Evolutionary conservation across 495 filamentous ascomycete species (phyloP).

Genomic region (Hypoxylon fragiforme): DNA sequence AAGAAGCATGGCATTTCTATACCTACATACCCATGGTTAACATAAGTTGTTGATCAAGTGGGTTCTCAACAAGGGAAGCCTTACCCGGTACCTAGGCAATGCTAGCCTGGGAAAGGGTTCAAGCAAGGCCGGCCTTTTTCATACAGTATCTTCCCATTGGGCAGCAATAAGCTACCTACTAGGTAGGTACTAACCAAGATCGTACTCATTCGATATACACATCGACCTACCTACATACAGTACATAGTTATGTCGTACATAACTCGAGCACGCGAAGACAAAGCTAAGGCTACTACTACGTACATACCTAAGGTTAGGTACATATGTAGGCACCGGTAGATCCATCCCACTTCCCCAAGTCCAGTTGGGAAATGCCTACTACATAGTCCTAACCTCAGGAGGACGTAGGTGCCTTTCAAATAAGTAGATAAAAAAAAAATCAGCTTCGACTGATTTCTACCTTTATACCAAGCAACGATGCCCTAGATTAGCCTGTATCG

Average conservation of each 20-base stretch:
- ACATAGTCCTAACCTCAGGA: not conserved
- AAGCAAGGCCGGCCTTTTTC: constrained; percentile 12
- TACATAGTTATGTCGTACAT: too few species aligned
- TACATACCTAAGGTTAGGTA: too few species aligned
- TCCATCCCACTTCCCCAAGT: constrained; percentile 6
- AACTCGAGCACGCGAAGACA: too few species aligned
- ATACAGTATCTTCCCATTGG: not conserved
- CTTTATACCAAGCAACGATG: constrained; percentile 1
- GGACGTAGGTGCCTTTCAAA: not conserved
- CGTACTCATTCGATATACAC: not conserved
- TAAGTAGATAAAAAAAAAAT: not conserved
- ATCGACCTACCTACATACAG: too few species aligned
- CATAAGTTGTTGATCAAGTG: too few species aligned
- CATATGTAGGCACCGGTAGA: constrained; percentile 1
- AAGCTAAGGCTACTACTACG: too few species aligned
- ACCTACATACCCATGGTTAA: too few species aligned
- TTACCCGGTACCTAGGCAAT: not conserved
- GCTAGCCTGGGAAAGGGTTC: not conserved
- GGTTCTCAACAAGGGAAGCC: constrained; percentile 3
- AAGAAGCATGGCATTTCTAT: not conserved
- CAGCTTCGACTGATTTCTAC: not conserved
- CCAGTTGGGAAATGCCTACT: not conserved
- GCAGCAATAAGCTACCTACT: not conserved
- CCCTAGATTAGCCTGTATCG: constrained; percentile 19
- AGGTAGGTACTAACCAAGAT: not conserved